Conservation (phyloP, 2,329 filamentous ascomycete species). For the Penicillium sp. region DNA sequence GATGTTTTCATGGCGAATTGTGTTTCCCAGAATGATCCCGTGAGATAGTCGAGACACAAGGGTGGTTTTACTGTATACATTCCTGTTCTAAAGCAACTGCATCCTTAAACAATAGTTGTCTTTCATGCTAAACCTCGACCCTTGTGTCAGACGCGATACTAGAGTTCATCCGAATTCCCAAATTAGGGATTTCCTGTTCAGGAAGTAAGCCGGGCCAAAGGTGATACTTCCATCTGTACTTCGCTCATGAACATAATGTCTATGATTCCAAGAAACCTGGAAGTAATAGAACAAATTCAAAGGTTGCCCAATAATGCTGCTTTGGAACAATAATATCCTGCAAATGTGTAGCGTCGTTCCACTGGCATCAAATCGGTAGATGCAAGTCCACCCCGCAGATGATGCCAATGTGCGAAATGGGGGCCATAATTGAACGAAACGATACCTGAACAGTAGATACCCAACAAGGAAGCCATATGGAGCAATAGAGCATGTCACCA, state of each 20-base stretch:
- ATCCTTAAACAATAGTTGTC: background rate
- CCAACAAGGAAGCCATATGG: background rate
- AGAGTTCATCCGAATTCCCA: background rate
- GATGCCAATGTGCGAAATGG: background rate
- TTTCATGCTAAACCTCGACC: background rate
- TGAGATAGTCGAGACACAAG: background rate
- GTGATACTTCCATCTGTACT: background rate
- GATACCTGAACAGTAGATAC: background rate
- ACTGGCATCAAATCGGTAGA: background rate
- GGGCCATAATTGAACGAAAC: background rate
- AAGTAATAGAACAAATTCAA: background rate
- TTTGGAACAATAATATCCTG: background rate
- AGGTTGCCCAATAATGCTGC: background rate
- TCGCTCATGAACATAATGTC: background rate
- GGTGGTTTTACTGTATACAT: background rate
- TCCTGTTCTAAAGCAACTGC: background rate
- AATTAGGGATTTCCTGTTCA: background rate
- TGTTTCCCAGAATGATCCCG: background rate
- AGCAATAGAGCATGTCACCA: background rate
- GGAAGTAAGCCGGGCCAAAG: background rate
- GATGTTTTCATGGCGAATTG: background rate
- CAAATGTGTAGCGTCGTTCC: background rate
- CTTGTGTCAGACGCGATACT: background rate
- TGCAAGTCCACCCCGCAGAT: background rate
- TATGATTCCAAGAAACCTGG: background rate